phyloP scores from a whole-genome alignment of 2,329 filamentous ascomycete species.

The Colletotrichum camelliae region DNA sequence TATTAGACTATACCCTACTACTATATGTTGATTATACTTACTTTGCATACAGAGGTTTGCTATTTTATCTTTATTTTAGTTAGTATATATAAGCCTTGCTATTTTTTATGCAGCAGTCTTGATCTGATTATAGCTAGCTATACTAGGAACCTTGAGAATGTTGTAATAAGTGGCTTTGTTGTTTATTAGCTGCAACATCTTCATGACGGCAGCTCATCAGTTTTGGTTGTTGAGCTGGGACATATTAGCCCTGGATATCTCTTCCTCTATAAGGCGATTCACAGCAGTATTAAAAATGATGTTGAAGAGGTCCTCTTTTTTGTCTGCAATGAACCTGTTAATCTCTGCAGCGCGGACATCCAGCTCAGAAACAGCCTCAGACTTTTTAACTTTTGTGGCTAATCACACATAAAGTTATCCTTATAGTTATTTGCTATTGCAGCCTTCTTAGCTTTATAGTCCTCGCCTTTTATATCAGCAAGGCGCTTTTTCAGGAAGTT shows the following conservation, averaged over 20 bases:
- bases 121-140: background rate
- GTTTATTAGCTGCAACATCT: background rate
- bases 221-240: background rate
- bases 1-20: background rate
- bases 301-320: background rate
- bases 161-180: background rate
- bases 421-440: background rate
- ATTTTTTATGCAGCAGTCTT: background rate
- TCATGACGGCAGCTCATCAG: background rate
- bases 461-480: background rate
- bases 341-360: background rate
- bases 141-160: background rate
- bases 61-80: background rate
- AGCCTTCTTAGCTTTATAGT: background rate
- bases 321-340: background rate
- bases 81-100: background rate
- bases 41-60: background rate
- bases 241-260: background rate
- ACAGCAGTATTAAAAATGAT: background rate
- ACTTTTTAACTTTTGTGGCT: background rate
- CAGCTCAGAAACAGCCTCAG: background rate
- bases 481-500: background rate
- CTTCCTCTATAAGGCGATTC: background rate
- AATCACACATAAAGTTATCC: background rate
- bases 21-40: background rate